Evolutionary conservation across 2,329 filamentous ascomycete species (phyloP), one percentile per base, ranked within the genome.

Genomic region (Fusarium burgessii): DNA sequence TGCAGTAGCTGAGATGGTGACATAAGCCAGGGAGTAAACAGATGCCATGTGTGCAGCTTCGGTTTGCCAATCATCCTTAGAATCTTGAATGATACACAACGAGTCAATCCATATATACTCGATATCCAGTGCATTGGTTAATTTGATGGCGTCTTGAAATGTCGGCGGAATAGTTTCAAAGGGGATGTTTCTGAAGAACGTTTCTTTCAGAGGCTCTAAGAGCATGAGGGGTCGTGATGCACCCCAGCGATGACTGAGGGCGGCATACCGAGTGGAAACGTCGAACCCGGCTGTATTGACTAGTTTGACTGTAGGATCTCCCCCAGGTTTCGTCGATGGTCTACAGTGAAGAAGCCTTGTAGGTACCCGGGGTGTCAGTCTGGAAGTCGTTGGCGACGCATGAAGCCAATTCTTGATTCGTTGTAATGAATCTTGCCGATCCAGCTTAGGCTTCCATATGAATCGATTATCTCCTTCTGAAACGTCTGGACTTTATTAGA

Each of bases 71-170:
- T 72, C 70, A n/a, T 72, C 46, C 32, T 70, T 62, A 25, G 66
- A 73, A 43, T 72, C 70, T 36, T 72, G 70, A 6, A 70, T 67
- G 36, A 72, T 72, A 7, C 69, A 72, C 18, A 72, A 61, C 5
- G 69, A 73, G 20, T 72, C 70, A 25, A 72, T 72, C 70, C 70
- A 72, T 6, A 72, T 25, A 11, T 72, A 72, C 12, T 63, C 61
- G 6, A 73, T 47, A 6, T 32, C 62, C 10, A 72, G 36, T 2
- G 55, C 32, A 4, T 57, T 63, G 13, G 62, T 23, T 7, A 72
- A 23, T 18, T n/a, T 59, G 17, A 71, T 71, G 9, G 62, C 55
- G 23, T 72, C 66, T 49, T 68, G 70, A 27, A 72, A 72, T 27
- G 70, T 72, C 13, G 62, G 25, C 2, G 70, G 70, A 17, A 72